Evolutionary conservation across 805 yeast genomes (phyloP).

Genomic region (Candida bentonensis): DNA sequence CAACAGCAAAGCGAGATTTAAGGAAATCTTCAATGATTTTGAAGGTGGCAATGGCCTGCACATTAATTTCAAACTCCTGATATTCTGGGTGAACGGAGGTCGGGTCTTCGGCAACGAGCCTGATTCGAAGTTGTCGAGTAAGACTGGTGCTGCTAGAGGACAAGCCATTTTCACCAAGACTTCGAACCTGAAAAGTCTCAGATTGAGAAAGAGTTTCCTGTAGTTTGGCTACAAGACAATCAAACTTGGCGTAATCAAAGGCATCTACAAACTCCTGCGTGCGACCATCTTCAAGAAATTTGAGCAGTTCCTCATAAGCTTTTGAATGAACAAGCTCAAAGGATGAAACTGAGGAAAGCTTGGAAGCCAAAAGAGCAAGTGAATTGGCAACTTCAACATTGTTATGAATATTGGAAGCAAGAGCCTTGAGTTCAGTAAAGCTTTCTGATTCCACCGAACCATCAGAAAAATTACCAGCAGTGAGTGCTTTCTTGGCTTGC

Average conservation of each 20-base stretch:
- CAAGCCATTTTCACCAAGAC: conserved; percentile 12
- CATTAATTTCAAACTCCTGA: conserved; percentile 23
- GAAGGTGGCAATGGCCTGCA: conserved; percentile 42
- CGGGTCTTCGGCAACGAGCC: conserved; percentile 30
- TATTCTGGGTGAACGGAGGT: conserved; percentile 9
- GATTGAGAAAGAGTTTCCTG: neutral
- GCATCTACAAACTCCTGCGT: neutral
- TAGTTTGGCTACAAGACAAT: neutral
- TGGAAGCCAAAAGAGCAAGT: neutral
- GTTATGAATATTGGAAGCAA: neutral
- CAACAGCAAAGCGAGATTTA: conserved; percentile 22
- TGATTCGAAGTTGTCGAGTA: conserved; percentile 57
- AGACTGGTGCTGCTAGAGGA: conserved; percentile 22
- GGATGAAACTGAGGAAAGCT: conserved; percentile 35
- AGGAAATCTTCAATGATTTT: conserved; percentile 31
- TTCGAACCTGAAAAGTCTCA: conserved; percentile 25
- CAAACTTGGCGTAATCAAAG: neutral
- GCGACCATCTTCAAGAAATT: conserved; percentile 5
- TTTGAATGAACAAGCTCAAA: conserved; percentile 67
- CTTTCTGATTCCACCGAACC: neutral
- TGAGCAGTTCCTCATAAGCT: conserved; percentile 31
- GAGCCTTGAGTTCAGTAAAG: neutral
- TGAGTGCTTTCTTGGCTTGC: neutral
- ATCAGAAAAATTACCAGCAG: neutral
- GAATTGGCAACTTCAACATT: neutral